Percentiles rank a stretch among this genome's conserved stretches.
Conservation (phyloP, 108 stramenopile species). For the Licmophora abbreviata region DNA sequence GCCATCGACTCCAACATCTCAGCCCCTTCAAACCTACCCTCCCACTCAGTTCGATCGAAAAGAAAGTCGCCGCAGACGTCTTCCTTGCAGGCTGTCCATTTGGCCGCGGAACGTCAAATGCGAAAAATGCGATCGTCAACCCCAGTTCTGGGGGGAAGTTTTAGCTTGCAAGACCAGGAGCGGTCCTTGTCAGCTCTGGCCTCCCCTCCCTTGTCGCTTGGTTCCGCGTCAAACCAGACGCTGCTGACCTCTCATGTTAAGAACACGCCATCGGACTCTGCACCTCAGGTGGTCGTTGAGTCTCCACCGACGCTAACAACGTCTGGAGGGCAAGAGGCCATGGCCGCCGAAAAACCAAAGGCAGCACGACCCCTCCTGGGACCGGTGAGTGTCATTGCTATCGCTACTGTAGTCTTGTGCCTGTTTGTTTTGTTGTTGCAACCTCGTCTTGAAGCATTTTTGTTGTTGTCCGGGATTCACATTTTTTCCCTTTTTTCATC, state of each 20-base stretch:
- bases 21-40: constrained; percentile 6
- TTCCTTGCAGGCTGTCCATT: constrained; percentile 17
- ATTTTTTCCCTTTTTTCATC: neutral
- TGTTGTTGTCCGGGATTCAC: neutral
- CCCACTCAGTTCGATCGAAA: constrained; percentile 16
- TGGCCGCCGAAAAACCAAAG: neutral
- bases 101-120: constrained; percentile 37
- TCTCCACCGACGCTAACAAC: neutral
- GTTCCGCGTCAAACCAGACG: neutral
- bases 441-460: neutral
- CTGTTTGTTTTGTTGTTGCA: neutral
- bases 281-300: neutral
- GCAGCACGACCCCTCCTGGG: neutral
- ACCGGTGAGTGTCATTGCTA: neutral
- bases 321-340: neutral
- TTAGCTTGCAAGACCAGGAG: neutral
- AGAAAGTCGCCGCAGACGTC: constrained; percentile 9
- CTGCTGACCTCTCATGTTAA: constrained; percentile 4
- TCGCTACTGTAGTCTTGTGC: neutral
- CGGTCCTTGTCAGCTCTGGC: neutral
- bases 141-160: neutral
- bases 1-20: neutral
- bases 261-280: neutral
- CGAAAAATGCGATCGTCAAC: constrained; percentile 15
- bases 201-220: neutral